These are phyloP conservation scores for Alternaria incomplexa DNA, from an alignment of 2,329 filamentous ascomycete species.

Conservation along the genomic window DNA sequence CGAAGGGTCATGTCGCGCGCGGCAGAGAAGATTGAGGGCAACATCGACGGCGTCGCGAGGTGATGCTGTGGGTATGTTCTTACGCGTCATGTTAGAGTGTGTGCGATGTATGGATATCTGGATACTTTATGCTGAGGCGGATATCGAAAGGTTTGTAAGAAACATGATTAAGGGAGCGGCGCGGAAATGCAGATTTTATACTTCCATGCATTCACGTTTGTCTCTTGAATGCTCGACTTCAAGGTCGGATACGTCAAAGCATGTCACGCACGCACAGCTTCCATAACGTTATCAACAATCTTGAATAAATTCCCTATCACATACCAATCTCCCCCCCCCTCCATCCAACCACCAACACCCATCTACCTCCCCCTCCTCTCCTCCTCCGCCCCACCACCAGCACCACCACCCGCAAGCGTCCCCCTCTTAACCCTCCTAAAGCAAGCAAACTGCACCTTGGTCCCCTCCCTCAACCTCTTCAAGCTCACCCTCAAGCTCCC, in stretches of 20 bases:
- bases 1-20: background rate
- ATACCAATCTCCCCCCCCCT: background rate
- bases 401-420: background rate
- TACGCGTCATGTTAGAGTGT: background rate
- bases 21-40: background rate
- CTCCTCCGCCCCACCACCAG: slow-evolving; percentile 1
- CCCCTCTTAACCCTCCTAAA: slow-evolving; percentile 40
- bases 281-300: background rate
- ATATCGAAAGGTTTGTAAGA: background rate
- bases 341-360: background rate
- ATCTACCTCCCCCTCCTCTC: slow-evolving; percentile 8
- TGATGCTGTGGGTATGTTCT: background rate
- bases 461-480: slow-evolving; percentile 63
- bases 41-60: background rate
- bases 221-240: accelerated
- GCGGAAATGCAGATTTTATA: background rate
- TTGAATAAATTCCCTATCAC: background rate
- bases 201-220: background rate
- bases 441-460: slow-evolving; percentile 46
- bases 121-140: background rate
- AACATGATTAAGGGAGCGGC: background rate
- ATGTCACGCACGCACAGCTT: background rate
- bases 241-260: background rate
- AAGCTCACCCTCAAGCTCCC: slow-evolving; percentile 87
- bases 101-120: background rate